Percentiles rank a stretch among this genome's conserved stretches.
Conservation (phyloP, 257 asterid species). For the Penstemon davidsonii region DNA sequence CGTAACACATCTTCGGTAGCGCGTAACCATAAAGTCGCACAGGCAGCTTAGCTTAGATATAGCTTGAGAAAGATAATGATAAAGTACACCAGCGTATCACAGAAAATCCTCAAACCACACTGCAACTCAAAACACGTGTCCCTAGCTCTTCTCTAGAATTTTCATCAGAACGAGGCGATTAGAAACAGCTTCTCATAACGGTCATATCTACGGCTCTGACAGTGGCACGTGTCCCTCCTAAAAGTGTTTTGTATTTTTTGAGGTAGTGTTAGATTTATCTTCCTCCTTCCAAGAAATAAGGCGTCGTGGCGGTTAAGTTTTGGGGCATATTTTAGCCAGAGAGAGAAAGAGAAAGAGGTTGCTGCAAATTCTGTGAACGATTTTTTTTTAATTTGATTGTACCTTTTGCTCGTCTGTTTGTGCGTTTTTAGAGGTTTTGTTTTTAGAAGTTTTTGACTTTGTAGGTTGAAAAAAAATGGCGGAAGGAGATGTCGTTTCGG, state of each 20-base stretch:
- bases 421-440: slow-evolving; percentile 7
- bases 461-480: slow-evolving; percentile 47
- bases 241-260: slow-evolving; percentile 19
- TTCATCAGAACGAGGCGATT: slow-evolving; percentile 31
- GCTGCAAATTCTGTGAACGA: slow-evolving; percentile 17
- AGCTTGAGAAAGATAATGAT: slow-evolving; percentile 18
- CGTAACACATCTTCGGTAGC: not conserved
- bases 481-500: slow-evolving; percentile 48
- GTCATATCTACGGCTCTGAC: slow-evolving; percentile 37
- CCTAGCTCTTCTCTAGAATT: slow-evolving; percentile 24
- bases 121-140: slow-evolving; percentile 40
- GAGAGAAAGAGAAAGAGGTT: slow-evolving; percentile 29
- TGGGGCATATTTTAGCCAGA: slow-evolving; percentile 32
- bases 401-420: slow-evolving; percentile 21
- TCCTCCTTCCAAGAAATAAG: slow-evolving; percentile 22
- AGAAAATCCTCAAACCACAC: slow-evolving; percentile 27
- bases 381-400: slow-evolving; percentile 19
- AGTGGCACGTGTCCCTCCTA: slow-evolving; percentile 37
- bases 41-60: slow-evolving; percentile 1
- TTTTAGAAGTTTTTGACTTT: slow-evolving; percentile 26
- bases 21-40: not conserved
- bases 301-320: slow-evolving; percentile 45
- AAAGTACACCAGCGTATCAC: slow-evolving; percentile 28
- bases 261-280: slow-evolving; percentile 39
- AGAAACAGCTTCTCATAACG: slow-evolving; percentile 31